Evolutionary conservation across 2,329 filamentous ascomycete genomes (phyloP), one percentile per base, ranked within the genome.

Genomic region (Chaetomium strumarium): DNA sequence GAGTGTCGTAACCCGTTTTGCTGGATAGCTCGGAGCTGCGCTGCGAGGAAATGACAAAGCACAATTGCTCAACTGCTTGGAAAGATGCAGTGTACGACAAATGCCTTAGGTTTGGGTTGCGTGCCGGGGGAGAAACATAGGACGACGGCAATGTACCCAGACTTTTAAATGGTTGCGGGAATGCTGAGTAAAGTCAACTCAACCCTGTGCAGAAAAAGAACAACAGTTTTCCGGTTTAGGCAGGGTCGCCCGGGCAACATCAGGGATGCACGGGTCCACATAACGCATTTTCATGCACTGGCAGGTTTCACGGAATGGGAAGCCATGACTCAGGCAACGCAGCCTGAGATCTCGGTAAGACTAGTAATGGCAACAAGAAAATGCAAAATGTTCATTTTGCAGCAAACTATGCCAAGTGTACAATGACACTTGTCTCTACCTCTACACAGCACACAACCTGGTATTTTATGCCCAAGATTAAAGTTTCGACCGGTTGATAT

Each of bases 401-500:
- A 50, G 44, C 36, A 50, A 16, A 38, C 45, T 45, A 5, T 43
- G 29, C 20, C 39, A 51, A 46, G 46, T 31, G 31, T 7, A 49
- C 34, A 11, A 39, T 19, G 16, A 50, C 13, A 4, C 13, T n/a
- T 37, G 14, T n/a, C 13, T 37, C n/a, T n/a, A 37, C 11, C 12
- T 36, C 12, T 14, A 36, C 34, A 36, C 12, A 12, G 31, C 31
- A 33, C 14, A 37, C 34, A 37, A 16, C 34, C 34, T 3, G 34
- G 3, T 37, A 16, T n/a, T n/a, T n/a, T n/a, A 14, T 3, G 8
- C 8, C 14, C 43, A 48, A 30, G 41, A 39, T 30, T n/a, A 42
- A 61, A 80, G 60, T 67, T 74, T 78, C 36, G 73, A 63, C 47
- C 67, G 67, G 62, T 70, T 60, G 58, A 83, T 81, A 58, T 71